A percentile compares a stretch with the other conserved stretches of the same genome.
Conservation (phyloP, 2,329 filamentous ascomycete species). For the Periconia sp. region DNA sequence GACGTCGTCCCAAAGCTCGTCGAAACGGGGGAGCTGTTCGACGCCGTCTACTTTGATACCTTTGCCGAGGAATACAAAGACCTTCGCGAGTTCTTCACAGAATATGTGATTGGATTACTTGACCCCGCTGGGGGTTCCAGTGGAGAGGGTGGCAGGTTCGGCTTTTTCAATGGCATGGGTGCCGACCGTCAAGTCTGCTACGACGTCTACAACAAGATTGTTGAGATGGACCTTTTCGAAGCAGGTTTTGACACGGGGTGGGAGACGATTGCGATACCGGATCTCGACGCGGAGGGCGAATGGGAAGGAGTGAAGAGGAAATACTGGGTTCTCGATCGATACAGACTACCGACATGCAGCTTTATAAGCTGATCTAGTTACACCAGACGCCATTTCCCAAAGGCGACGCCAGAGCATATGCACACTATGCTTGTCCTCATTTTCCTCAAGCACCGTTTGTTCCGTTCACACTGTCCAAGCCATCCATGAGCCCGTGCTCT, state of each 20-base stretch:
- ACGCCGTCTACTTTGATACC: slow-evolving; percentile 88
- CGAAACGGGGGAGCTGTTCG: slow-evolving; percentile 50
- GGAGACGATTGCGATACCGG: slow-evolving; percentile 77
- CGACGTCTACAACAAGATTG: slow-evolving; percentile 89
- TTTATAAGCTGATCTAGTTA: slow-evolving; percentile 76
- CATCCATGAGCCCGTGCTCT: slow-evolving; percentile 41
- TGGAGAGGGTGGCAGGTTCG: slow-evolving; percentile 59
- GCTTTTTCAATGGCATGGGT: slow-evolving; percentile 78
- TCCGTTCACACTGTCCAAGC: slow-evolving; percentile 22
- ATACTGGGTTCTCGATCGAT: slow-evolving; percentile 87
- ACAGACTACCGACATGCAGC: slow-evolving; percentile 75
- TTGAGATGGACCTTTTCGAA: slow-evolving; percentile 88
- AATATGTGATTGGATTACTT: slow-evolving; percentile 81
- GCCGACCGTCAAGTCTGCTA: slow-evolving; percentile 93
- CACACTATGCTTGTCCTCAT: too few species aligned
- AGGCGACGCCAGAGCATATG: too few species aligned
- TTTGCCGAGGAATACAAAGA: slow-evolving; percentile 93
- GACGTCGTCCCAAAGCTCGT: slow-evolving; percentile 54
- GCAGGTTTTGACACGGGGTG: slow-evolving; percentile 90
- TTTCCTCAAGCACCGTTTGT: slow-evolving; percentile 16
- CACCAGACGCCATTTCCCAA: too few species aligned
- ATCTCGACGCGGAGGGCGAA: slow-evolving; percentile 72
- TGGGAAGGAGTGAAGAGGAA: slow-evolving; percentile 88
- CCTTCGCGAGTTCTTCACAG: slow-evolving; percentile 84
- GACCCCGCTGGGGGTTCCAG: slow-evolving; percentile 56